Base-by-base conservation (phyloP, 106 monocot species). In the Phalaenopsis equestris region DNA sequence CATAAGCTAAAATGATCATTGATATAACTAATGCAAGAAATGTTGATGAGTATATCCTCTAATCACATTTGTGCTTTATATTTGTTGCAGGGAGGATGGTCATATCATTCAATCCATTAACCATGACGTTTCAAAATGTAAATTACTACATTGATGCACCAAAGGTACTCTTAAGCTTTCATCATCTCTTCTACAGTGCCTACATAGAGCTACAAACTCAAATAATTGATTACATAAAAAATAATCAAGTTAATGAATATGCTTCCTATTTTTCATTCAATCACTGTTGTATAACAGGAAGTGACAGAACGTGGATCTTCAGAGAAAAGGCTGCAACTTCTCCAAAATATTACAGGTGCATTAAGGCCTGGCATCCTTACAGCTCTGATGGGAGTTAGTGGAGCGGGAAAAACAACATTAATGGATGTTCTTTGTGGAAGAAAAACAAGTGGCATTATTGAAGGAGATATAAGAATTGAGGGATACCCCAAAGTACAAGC, bases 341-440 rank as follows among this genome's bases (percentile, higher is more conserved):
- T 91, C 14, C 79, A 76, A 21, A 80, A 73, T 8, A 86, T 91
- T 9, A 91, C 84, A 0, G 86, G 86, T 17, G 86, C 88, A 37
- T 91, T 91, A 19, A 24, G 84, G 55, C 91, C 91, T 10, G 88
- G 88, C 37, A 80, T 88, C 3, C 78, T 91, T 19, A 91, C 91
- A 41, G 91, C 91, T n/a, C 84, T 91, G 19, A 88, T 91, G 91
- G 91, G 91, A 3, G 84, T 86, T 1, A 91, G 91, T 80, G 91
- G 91, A 23, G 91, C 91, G 5, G 91, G 91, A 57, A 91, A 91
- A 75, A 91, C 91, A 1, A 91, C 91, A 17, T 80, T 91, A 5
- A 91, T 91, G 91, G 91, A 91, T 79, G 91, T 91, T 14, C 80
- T 91, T 68, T 88, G 88, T 0, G 91, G 91, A 5, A 84, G 91